phyloP scores from a whole-genome alignment of 2,329 filamentous ascomycete genomes.

The Juglanconis oblonga region DNA sequence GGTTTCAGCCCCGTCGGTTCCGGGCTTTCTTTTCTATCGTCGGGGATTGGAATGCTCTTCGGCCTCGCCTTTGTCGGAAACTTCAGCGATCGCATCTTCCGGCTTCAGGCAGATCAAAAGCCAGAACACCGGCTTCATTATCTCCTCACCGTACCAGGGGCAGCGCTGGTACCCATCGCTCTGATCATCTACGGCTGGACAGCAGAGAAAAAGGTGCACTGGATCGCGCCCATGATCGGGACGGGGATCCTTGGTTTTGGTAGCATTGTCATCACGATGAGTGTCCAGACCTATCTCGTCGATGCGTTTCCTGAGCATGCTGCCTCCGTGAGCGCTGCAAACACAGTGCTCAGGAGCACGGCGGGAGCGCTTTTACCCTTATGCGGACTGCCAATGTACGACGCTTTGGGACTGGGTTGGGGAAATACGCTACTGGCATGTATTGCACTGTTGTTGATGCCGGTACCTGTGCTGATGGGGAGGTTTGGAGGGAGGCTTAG shows the following conservation, averaged over 20 bases:
- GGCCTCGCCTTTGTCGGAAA: constrained; percentile 30
- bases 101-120: constrained; percentile 8
- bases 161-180: constrained; percentile 35
- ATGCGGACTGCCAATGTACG: constrained; percentile 21
- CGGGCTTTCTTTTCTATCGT: constrained; percentile 44
- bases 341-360: constrained; percentile 21
- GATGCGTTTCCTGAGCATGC: constrained; percentile 20
- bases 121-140: constrained; percentile 51
- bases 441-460: constrained; percentile 22
- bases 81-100: constrained; percentile 20
- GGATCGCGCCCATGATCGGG: constrained; percentile 52
- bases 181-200: constrained; percentile 46
- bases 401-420: constrained; percentile 25
- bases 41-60: constrained; percentile 34
- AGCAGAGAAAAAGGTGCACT: constrained; percentile 34
- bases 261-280: constrained; percentile 20
- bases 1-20: constrained; percentile 21
- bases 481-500: neutral
- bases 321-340: constrained; percentile 23
- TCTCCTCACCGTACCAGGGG: constrained; percentile 43
- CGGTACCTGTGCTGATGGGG: constrained; percentile 17
- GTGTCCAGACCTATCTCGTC: constrained; percentile 22
- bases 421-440: constrained; percentile 26
- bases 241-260: constrained; percentile 48
- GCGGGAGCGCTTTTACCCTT: constrained; percentile 18